Evolutionary conservation across 1,284 basidiomycete genomes (phyloP).

Genomic region (Irpex lacteus): DNA sequence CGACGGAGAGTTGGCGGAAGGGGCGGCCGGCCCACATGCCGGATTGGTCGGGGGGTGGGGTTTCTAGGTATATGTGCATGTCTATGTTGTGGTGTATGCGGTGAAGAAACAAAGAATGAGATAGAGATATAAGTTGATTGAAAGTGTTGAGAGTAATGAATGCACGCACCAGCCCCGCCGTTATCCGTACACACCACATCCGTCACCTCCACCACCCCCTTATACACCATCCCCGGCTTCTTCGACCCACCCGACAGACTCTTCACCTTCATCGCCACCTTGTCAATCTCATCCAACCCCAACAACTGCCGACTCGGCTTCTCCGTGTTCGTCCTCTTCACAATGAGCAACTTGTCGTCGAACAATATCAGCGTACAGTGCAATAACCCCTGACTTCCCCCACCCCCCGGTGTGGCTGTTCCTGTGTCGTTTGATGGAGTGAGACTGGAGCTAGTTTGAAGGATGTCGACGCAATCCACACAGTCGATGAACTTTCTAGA

Average conservation of each 20-base stretch:
- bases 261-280: slow-evolving; percentile 60
- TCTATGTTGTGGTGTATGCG: slow-evolving; percentile 42
- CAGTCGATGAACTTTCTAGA: slow-evolving; percentile 89
- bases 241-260: slow-evolving; percentile 59
- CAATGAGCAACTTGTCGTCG: slow-evolving; percentile 91
- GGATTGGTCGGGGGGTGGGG: slow-evolving; percentile 73
- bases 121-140: too few species aligned
- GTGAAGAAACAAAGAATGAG: too few species aligned
- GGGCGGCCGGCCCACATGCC: slow-evolving; percentile 84
- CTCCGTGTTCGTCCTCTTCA: slow-evolving; percentile 80
- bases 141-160: too few species aligned
- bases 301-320: slow-evolving; percentile 74
- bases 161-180: slow-evolving; percentile 76
- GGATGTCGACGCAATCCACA: slow-evolving; percentile 89
- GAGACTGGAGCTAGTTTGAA: slow-evolving; percentile 20
- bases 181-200: slow-evolving; percentile 85
- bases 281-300: slow-evolving; percentile 82
- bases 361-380: slow-evolving; percentile 94
- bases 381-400: slow-evolving; percentile 36
- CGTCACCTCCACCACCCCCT: slow-evolving; percentile 82
- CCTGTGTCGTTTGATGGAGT: too few species aligned
- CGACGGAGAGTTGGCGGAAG: slow-evolving; percentile 71
- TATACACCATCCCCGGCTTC: slow-evolving; percentile 81
- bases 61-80: slow-evolving; percentile 82
- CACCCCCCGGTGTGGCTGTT: too few species aligned